Conservation (phyloP, 2,329 filamentous ascomycete genomes). For the Monilinia vaccinii-corymbosi region DNA sequence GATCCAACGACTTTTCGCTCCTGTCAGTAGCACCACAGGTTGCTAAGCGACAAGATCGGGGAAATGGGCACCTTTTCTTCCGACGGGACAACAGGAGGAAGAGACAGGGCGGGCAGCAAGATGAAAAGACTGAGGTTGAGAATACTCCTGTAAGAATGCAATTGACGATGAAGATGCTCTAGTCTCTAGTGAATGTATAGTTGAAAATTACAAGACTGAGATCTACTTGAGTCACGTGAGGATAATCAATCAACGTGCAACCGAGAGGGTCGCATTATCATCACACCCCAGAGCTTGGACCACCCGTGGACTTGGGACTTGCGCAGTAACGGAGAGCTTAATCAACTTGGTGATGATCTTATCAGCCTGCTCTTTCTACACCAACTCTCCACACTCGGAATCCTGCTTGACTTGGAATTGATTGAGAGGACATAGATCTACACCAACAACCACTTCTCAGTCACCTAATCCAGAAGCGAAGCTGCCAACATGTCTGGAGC, state of each 20-base stretch:
- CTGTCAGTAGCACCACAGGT: constrained; percentile 2
- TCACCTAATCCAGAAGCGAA: not conserved
- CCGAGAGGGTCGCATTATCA: not conserved
- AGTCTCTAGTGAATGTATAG: not conserved
- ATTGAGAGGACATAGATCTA: not conserved
- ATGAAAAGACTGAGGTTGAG: not conserved
- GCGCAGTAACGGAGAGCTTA: constrained; percentile 11
- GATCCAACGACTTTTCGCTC: constrained; percentile 9
- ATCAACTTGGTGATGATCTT: constrained; percentile 4
- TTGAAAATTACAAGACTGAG: too few species aligned
- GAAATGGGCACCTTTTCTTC: not conserved
- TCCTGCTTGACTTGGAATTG: not conserved
- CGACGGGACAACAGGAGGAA: not conserved
- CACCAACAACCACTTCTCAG: not conserved
- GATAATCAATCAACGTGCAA: not conserved
- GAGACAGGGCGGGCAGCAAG: not conserved
- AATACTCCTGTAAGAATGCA: too few species aligned
- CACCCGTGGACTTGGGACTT: not conserved
- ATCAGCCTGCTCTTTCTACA: constrained; percentile 2
- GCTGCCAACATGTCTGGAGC: constrained; percentile 42
- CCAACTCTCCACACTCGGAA: not conserved
- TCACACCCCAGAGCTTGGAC: constrained; percentile 5
- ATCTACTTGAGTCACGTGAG: not conserved
- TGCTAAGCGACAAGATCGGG: constrained; percentile 5
- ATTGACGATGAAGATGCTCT: not conserved